Evolutionary conservation across 139 green algal species (phyloP).

Genomic region (Closterium sp.): DNA sequence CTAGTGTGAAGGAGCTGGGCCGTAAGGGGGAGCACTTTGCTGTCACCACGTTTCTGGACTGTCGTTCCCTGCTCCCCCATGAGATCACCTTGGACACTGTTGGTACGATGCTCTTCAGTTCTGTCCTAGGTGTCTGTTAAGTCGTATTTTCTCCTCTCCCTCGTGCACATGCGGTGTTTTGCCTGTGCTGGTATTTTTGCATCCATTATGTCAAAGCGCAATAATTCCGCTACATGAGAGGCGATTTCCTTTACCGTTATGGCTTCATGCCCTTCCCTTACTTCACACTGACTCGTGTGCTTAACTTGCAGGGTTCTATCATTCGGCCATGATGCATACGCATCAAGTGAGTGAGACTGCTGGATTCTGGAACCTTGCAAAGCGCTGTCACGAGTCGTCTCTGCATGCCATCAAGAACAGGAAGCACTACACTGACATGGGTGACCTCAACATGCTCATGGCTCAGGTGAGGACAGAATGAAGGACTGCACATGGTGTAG

Average conservation of each 20-base stretch:
- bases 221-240: no score
- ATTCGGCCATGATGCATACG: conserved; percentile 32
- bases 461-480: neutral
- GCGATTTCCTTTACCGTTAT: neutral
- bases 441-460: conserved; percentile 47
- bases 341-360: conserved; percentile 26
- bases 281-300: no score
- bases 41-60: conserved; percentile 38
- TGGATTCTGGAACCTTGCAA: conserved; percentile 30
- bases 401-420: conserved; percentile 14
- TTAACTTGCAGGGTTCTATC: conserved; percentile 42
- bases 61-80: neutral
- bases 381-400: neutral
- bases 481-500: neutral
- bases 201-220: no score
- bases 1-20: neutral
- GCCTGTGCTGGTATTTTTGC: no score
- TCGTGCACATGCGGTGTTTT: no score
- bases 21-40: neutral
- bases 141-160: no score
- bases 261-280: neutral
- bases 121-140: no score
- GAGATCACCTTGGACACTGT: neutral
- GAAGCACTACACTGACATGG: conserved; percentile 50
- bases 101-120: neutral